Percentiles rank a stretch among this genome's conserved stretches.
Conservation (phyloP, 371 early-diverging fungal genomes). For the Conidiobolus incongruus region DNA sequence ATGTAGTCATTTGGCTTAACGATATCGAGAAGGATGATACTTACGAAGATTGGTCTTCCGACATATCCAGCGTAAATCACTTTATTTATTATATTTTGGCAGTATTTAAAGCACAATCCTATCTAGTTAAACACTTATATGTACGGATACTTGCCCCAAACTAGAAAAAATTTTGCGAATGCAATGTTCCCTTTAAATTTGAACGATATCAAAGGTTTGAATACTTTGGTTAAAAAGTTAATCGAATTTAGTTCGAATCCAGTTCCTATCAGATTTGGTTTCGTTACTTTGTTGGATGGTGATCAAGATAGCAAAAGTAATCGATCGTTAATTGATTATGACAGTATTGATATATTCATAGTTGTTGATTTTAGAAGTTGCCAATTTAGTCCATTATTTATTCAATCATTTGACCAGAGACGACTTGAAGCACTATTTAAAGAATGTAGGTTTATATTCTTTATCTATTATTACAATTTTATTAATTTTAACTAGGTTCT, state of each 20-base stretch:
- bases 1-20: conserved; percentile 59
- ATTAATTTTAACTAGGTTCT: too few relatives aligned
- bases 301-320: conserved; percentile 13
- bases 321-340: too few relatives aligned
- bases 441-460: too few relatives aligned
- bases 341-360: too few relatives aligned
- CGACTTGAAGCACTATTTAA: too few relatives aligned
- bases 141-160: conserved; percentile 19
- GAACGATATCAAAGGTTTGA: conserved; percentile 17
- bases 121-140: conserved; percentile 20
- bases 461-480: too few relatives aligned
- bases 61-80: conserved; percentile 11
- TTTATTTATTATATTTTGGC: background rate
- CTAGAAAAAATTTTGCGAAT: conserved; percentile 46
- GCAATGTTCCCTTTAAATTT: conserved; percentile 44
- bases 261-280: conserved; percentile 63
- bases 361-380: too few relatives aligned
- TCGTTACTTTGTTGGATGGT: conserved; percentile 32
- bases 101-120: background rate
- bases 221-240: conserved; percentile 23
- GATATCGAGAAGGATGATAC: conserved; percentile 63
- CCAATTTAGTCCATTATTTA: too few relatives aligned
- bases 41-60: conserved; percentile 41
- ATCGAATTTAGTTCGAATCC: conserved; percentile 28
- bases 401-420: too few relatives aligned